A percentile compares a stretch with the other conserved stretches of the same genome.
Evolutionary conservation across 176 grass and related monocot genomes (phyloP).

Genomic region (Hordeum marinum): DNA sequence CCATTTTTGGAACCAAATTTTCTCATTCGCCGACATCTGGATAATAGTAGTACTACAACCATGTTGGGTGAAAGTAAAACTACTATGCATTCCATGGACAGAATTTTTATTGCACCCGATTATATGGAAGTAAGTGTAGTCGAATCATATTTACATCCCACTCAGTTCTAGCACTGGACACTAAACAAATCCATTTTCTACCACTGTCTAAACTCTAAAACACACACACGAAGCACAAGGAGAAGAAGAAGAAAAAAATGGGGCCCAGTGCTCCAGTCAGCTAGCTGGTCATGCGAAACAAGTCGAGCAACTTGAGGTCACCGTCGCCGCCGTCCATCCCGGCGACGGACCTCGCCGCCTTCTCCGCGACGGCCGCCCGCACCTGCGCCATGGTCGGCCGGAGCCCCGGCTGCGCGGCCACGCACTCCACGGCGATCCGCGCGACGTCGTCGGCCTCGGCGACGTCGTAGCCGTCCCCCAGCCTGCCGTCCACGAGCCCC

Average conservation of each 20-base stretch:
- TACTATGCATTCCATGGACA: too few relatives aligned
- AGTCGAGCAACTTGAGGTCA: neutral
- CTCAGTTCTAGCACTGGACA: neutral
- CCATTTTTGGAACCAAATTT: neutral
- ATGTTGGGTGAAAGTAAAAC: too few relatives aligned
- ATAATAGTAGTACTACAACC: too few relatives aligned
- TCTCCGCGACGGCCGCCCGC: slow-evolving; percentile 39
- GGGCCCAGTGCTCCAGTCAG: neutral
- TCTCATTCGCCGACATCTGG: too few relatives aligned
- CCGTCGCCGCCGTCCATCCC: neutral
- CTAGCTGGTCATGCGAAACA: neutral
- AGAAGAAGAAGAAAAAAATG: too few relatives aligned
- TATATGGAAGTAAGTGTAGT: neutral
- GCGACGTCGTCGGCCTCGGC: slow-evolving; percentile 47
- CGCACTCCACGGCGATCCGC: slow-evolving; percentile 40
- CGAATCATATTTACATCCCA: slow-evolving; percentile 8
- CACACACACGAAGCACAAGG: too few relatives aligned
- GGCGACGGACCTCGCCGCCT: slow-evolving; percentile 28
- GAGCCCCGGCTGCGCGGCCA: slow-evolving; percentile 50
- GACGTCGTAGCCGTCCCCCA: slow-evolving; percentile 25
- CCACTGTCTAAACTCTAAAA: neutral
- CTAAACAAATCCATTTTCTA: neutral
- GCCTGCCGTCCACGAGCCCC: slow-evolving; percentile 46
- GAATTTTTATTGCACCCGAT: neutral
- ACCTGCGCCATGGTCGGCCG: slow-evolving; percentile 62